A percentile compares a stretch with the other conserved stretches of the same genome.
phyloP scores from a whole-genome alignment of 169 alveolate genomes.

The Plasmodium coatneyi region DNA sequence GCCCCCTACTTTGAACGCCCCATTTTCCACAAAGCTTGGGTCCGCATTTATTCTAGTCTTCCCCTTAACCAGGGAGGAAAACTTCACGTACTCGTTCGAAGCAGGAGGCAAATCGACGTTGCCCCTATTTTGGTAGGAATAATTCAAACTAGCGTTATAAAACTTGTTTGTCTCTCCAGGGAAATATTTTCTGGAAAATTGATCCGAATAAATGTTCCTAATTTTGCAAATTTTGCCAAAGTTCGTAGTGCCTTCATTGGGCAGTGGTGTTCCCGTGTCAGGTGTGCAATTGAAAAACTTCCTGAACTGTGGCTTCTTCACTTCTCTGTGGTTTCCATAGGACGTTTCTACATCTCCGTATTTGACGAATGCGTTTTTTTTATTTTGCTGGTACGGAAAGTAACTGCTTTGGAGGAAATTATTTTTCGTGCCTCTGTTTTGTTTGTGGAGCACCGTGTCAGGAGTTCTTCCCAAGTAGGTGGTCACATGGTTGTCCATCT shows the following conservation, averaged over 20 bases:
- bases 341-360: not conserved
- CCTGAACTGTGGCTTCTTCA: conserved; percentile 15
- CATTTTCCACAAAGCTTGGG: conserved; percentile 4
- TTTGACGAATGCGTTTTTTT: not conserved
- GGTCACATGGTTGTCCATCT: not conserved
- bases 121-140: not conserved
- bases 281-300: conserved; percentile 1
- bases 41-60: conserved; percentile 3
- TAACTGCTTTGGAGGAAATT: not conserved
- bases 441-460: conserved; percentile 2
- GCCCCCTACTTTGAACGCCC: not conserved
- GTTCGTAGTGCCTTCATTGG: not conserved
- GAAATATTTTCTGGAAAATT: not conserved
- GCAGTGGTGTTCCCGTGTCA: not conserved
- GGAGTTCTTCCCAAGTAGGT: not conserved
- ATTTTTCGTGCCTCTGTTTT: not conserved
- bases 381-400: conserved; percentile 8
- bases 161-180: not conserved
- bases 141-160: not conserved
- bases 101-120: not conserved
- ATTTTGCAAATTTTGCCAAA: conserved; percentile 43
- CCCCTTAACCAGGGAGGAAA: not conserved
- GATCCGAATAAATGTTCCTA: conserved; percentile 30
- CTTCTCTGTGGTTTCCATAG: conserved; percentile 1
- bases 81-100: conserved; percentile 18